Evolutionary conservation across 768 basidiomycete species (phyloP), one percentile per base, ranked within the genome.

Genomic region (Amanita muscaria): DNA sequence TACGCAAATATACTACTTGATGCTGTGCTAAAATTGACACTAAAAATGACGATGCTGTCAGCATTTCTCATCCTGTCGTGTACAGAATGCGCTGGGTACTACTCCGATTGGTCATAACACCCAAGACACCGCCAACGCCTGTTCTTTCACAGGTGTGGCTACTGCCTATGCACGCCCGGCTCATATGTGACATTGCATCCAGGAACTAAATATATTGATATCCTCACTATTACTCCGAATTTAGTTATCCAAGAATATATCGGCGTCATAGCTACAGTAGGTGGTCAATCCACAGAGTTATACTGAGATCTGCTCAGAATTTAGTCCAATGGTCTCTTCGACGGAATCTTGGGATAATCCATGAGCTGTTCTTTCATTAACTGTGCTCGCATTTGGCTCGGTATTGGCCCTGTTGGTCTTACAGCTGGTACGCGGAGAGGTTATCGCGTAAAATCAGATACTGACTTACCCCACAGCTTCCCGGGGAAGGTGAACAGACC

Each of bases 261-360:
- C 41, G 82, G 82, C 52, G 80, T 78, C 41, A 79, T 82, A 16
- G 58, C 64, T 5, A 56, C 19, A 0, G 65, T 64, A n/a, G 36
- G 50, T 25, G 5, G 2, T 9, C 11, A 15, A 15, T 18, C 4
- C 12, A 3, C 3, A 8, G 16, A 32, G 35, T 19, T 9, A 25
- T 8, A 23, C 12, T n/a, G 19, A n/a, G 29, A 21, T 22, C 3
- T 22, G n/a, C 5, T 5, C n/a, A n/a, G 2, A 44, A 36, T n/a
- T 8, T 22, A 59, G 61, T 66, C 74, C 0, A 24, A 42, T 3
- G 80, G 73, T 4, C 73, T 70, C 29, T 67, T 75, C 15, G 82
- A 83, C 51, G 81, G 81, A 7, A 82, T 84, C 49, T 49, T 83
- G 18, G 80, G 81, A 77, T 80, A 59, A 23, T 66, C n/a, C 10